Percentiles rank a stretch among this genome's conserved stretches.
phyloP scores from a whole-genome alignment of 2,329 filamentous ascomycete genomes.

The Exophiala viscosa region DNA sequence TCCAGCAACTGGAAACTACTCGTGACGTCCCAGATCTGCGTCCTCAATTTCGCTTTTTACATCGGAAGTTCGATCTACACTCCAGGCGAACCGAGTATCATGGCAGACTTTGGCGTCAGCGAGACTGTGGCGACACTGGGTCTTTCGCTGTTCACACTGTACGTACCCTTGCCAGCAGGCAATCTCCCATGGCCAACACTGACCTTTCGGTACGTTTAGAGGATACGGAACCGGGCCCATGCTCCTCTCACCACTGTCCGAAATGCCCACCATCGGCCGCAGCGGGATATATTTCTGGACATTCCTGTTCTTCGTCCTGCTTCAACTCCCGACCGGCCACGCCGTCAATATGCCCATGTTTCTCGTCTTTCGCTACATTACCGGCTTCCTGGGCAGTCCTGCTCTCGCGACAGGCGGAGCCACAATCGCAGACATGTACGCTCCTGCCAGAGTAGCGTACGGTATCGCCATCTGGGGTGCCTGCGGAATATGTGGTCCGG shows the following conservation, averaged over 20 bases:
- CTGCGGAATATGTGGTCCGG: conserved; percentile 39
- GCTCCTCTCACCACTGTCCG: conserved; percentile 44
- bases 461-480: conserved; percentile 40
- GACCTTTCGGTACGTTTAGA: conserved; percentile 26
- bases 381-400: conserved; percentile 49
- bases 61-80: conserved; percentile 51
- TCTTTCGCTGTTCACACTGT: conserved; percentile 48
- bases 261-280: conserved; percentile 50
- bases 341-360: conserved; percentile 51
- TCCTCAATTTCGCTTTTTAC: conserved; percentile 50
- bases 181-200: background rate
- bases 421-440: conserved; percentile 43
- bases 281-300: conserved; percentile 49
- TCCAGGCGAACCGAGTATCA: conserved; percentile 40
- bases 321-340: conserved; percentile 46
- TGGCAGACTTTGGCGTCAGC: conserved; percentile 43
- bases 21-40: conserved; percentile 34
- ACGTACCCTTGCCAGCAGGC: conserved; percentile 17
- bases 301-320: conserved; percentile 46
- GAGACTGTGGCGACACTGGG: conserved; percentile 46
- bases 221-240: conserved; percentile 47
- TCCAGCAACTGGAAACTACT: background rate
- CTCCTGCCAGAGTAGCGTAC: conserved; percentile 37
- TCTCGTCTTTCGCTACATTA: conserved; percentile 50
- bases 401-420: conserved; percentile 46